Percentiles rank a stretch among this genome's conserved stretches.
These are phyloP conservation scores for Westerdykella ornata DNA, from an alignment of 2,329 filamentous ascomycete genomes.

Conservation along the genomic window DNA sequence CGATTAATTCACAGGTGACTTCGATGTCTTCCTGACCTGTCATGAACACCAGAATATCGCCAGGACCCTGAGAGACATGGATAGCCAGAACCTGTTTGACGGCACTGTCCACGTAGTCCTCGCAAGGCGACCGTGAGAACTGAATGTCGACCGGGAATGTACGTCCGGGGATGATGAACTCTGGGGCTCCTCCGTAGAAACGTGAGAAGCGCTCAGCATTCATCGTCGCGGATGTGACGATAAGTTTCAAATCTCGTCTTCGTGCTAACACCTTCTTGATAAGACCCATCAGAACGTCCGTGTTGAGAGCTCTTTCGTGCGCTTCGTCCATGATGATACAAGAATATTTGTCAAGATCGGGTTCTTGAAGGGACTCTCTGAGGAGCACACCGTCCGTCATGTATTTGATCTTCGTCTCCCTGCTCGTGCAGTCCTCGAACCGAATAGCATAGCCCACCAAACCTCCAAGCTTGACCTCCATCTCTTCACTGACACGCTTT, in stretches of 20 bases:
- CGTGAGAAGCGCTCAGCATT: slow-evolving; percentile 93
- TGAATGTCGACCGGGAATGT: slow-evolving; percentile 97
- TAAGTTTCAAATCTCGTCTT: slow-evolving; percentile 85
- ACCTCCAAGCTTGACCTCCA: slow-evolving; percentile 85
- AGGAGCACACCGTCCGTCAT: slow-evolving; percentile 97
- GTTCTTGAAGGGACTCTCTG: slow-evolving; percentile 85
- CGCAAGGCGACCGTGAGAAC: slow-evolving; percentile 88
- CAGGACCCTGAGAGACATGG: slow-evolving; percentile 85
- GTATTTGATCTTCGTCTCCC: slow-evolving; percentile 94
- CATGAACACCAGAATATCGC: slow-evolving; percentile 98
- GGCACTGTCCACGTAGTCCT: slow-evolving; percentile 95
- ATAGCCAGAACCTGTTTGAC: slow-evolving; percentile 95
- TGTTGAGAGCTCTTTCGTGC: slow-evolving; percentile 92
- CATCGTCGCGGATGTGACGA: slow-evolving; percentile 98
- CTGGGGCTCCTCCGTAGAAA: slow-evolving; percentile 92
- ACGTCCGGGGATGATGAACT: slow-evolving; percentile 91
- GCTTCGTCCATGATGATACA: slow-evolving; percentile 99
- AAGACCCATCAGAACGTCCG: slow-evolving; percentile 92
- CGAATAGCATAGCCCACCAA: slow-evolving; percentile 94
- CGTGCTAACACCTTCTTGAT: slow-evolving; percentile 95
- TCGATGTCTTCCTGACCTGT: slow-evolving; percentile 99
- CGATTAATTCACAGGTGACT: slow-evolving; percentile 86
- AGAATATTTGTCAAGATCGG: slow-evolving; percentile 90
- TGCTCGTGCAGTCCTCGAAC: slow-evolving; percentile 96
- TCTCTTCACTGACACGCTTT: slow-evolving; percentile 96